A percentile compares a stretch with the other conserved stretches of the same genome.
Conservation (phyloP, 2,329 filamentous ascomycete species). For the Hirsutella minnesotensis region DNA sequence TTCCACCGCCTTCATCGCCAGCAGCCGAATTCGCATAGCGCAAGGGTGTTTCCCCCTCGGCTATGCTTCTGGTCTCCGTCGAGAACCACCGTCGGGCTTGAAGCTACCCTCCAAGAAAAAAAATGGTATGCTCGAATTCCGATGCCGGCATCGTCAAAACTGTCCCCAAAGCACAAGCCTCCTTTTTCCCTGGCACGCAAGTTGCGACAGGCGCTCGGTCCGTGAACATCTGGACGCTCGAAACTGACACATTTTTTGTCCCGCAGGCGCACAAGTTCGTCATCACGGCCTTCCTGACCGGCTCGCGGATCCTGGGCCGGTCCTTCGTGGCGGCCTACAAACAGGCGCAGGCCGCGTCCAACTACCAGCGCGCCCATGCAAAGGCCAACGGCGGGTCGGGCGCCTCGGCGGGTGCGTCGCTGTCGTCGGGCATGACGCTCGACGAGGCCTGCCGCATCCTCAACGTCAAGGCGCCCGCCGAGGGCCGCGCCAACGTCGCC, state of each 20-base stretch:
- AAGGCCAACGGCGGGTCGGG: conserved; percentile 46
- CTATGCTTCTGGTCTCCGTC: too few relatives aligned
- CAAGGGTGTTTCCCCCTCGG: too few relatives aligned
- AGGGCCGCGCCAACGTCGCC: conserved; percentile 65
- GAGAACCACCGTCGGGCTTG: too few relatives aligned
- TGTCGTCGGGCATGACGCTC: conserved; percentile 69
- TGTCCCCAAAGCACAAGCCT: too few relatives aligned
- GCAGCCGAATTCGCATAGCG: conserved; percentile 5
- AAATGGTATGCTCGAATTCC: conserved; percentile 22
- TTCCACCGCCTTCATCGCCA: neutral
- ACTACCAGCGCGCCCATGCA: conserved; percentile 64
- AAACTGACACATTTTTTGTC: too few relatives aligned
- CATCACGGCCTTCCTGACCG: conserved; percentile 84
- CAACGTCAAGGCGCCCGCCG: conserved; percentile 75
- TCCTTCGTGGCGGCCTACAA: conserved; percentile 92
- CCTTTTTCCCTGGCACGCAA: too few relatives aligned
- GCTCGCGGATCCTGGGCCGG: conserved; percentile 81
- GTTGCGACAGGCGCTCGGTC: too few relatives aligned
- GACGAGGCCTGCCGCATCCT: conserved; percentile 96
- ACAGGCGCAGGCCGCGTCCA: conserved; percentile 79
- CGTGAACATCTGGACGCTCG: too few relatives aligned
- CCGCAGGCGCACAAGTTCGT: conserved; percentile 67
- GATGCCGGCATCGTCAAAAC: neutral
- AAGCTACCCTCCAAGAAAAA: conserved; percentile 2
- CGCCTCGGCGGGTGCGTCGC: conserved; percentile 36